These are phyloP conservation scores for Cladophialophora psammophila DNA, from an alignment of 2,329 filamentous ascomycete species.

Conservation along the genomic window DNA sequence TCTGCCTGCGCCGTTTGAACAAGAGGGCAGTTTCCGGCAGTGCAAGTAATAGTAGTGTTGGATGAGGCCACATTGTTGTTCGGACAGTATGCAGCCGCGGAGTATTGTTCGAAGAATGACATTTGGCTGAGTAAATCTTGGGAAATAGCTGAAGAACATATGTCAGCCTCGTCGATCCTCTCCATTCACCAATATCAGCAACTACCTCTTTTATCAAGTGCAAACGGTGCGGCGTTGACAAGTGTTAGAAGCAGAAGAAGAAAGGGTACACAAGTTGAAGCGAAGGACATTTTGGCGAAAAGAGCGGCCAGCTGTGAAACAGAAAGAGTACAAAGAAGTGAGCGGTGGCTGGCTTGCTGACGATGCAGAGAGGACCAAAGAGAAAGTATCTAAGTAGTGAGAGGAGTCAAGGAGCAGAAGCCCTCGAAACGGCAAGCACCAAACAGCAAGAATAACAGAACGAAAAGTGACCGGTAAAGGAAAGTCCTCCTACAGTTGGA, in stretches of 20 bases:
- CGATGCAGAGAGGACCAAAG: not conserved
- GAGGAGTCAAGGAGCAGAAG: slow-evolving; percentile 10
- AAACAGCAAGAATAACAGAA: not conserved
- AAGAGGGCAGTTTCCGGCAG: slow-evolving; percentile 55
- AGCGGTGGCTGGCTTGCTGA: not conserved
- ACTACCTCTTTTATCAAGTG: slow-evolving; percentile 23
- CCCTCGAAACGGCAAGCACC: not conserved
- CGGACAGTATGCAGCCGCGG: slow-evolving; percentile 61
- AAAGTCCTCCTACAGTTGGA: not conserved
- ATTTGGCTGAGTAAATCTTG: slow-evolving; percentile 51
- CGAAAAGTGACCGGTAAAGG: not conserved
- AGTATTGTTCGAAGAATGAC: slow-evolving; percentile 59
- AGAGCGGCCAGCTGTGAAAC: not conserved
- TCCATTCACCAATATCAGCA: slow-evolving; percentile 2
- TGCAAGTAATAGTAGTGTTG: slow-evolving; percentile 54
- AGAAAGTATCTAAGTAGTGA: not conserved
- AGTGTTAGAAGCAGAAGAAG: slow-evolving; percentile 2
- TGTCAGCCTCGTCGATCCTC: not conserved
- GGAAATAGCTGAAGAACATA: slow-evolving; percentile 47
- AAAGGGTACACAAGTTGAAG: not conserved
- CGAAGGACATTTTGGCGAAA: slow-evolving; percentile 17
- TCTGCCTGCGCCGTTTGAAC: slow-evolving; percentile 57
- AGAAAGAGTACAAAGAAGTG: not conserved
- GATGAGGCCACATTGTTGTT: slow-evolving; percentile 55
- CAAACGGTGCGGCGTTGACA: slow-evolving; percentile 17